Conservation (phyloP, 2,329 filamentous ascomycete genomes). For the Sarocladium brachiariae region DNA sequence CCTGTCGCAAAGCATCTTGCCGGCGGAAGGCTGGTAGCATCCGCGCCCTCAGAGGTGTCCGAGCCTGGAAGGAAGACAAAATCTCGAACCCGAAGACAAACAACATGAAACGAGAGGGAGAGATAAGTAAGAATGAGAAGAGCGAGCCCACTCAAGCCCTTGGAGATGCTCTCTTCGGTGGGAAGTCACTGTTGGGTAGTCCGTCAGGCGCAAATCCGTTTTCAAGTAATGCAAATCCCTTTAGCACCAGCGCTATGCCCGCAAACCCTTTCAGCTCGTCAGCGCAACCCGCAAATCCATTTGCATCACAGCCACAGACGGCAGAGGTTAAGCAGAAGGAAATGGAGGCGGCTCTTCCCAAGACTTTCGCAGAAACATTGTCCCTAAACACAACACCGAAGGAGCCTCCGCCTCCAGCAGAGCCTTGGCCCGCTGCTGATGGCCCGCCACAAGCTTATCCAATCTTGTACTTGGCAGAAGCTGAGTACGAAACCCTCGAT, state of each 20-base stretch:
- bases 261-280: conserved; percentile 25
- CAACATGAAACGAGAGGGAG: conserved; percentile 25
- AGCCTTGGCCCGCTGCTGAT: conserved; percentile 69
- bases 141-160: conserved; percentile 37
- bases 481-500: conserved; percentile 85
- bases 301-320: conserved; percentile 16
- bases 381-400: conserved; percentile 55
- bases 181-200: conserved; percentile 18
- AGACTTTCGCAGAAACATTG: conserved; percentile 68
- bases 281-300: conserved; percentile 20
- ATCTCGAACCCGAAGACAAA: conserved; percentile 15
- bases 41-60: conserved; percentile 64
- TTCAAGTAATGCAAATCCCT: conserved; percentile 44
- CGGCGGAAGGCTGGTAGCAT: conserved; percentile 77
- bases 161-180: conserved; percentile 64
- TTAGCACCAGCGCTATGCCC: conserved; percentile 25
- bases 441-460: conserved; percentile 67
- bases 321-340: conserved; percentile 26
- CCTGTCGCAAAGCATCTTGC: conserved; percentile 71
- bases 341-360: conserved; percentile 35
- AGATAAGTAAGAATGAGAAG: conserved; percentile 25
- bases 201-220: conserved; percentile 51
- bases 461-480: conserved; percentile 71
- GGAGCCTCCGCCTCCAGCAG: conserved; percentile 33
- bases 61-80: conserved; percentile 39